Percentiles rank a stretch among this genome's conserved stretches.
These are phyloP conservation scores for Astragalus glycyphyllos DNA, from an alignment of 306 rosid species.

Conservation along the genomic window DNA sequence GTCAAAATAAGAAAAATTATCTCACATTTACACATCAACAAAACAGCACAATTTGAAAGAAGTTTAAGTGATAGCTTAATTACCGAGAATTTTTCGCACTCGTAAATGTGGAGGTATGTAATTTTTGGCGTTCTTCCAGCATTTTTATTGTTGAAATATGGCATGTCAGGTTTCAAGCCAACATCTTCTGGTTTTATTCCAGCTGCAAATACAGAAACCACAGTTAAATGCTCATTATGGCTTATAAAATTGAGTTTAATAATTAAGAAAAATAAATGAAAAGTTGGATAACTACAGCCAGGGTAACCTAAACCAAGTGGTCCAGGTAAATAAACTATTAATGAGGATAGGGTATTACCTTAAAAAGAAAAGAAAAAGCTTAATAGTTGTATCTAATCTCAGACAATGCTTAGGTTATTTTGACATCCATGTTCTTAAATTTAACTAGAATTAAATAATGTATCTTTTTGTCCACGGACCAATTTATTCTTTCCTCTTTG, in stretches of 20 bases:
- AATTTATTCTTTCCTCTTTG: background rate
- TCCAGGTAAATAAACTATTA: too few relatives aligned
- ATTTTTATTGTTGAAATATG: conserved; percentile 50
- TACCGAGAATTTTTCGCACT: conserved; percentile 80
- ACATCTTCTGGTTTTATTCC: conserved; percentile 65
- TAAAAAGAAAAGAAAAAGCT: background rate
- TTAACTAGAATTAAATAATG: background rate
- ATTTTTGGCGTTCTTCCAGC: conserved; percentile 55
- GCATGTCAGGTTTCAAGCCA: conserved; percentile 64
- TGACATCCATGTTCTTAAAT: background rate
- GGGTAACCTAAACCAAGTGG: too few relatives aligned
- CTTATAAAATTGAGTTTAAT: background rate
- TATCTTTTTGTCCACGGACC: background rate
- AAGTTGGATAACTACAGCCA: too few relatives aligned
- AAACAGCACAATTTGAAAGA: background rate
- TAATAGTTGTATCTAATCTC: conserved; percentile 5
- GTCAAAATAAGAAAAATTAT: background rate
- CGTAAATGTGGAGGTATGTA: conserved; percentile 75
- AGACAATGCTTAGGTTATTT: background rate
- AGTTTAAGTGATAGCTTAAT: conserved; percentile 25
- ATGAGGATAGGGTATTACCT: background rate
- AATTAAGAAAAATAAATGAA: too few relatives aligned
- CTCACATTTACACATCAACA: background rate
- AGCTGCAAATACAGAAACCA: conserved; percentile 56
- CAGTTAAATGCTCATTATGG: conserved; percentile 24